Conservation (phyloP, 2,329 filamentous ascomycete genomes). For the Chrysosporium keratinophilum region DNA sequence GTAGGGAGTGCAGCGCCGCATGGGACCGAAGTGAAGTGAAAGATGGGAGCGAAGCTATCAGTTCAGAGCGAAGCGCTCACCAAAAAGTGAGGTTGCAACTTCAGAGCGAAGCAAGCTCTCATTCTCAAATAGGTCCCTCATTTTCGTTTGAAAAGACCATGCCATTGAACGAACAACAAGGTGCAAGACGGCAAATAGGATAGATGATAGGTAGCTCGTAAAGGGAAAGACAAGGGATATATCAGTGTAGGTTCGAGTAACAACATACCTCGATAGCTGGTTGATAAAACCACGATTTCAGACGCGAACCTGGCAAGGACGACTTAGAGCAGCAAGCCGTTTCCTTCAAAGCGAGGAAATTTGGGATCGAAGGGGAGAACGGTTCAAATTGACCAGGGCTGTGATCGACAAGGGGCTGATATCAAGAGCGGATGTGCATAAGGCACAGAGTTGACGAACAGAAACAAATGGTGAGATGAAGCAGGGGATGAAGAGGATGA, state of each 20-base stretch:
- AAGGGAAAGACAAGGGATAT: neutral
- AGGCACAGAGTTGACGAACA: neutral
- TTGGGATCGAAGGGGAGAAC: too few species aligned
- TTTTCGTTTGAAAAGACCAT: neutral
- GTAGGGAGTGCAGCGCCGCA: neutral
- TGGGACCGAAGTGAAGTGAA: neutral
- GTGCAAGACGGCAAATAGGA: too few species aligned
- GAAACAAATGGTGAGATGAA: neutral
- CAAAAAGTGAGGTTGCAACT: neutral
- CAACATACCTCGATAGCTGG: neutral
- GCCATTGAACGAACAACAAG: too few species aligned
- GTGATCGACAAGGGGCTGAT: neutral
- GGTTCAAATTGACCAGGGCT: neutral
- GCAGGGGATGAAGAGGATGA: neutral
- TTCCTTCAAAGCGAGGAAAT: too few species aligned
- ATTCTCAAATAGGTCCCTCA: too few species aligned
- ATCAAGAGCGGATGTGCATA: neutral
- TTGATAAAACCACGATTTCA: too few species aligned
- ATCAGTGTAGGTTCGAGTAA: too few species aligned
- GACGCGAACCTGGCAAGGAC: too few species aligned
- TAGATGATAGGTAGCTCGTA: too few species aligned
- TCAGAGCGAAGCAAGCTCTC: neutral
- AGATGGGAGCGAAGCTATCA: neutral
- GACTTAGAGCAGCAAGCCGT: too few species aligned
- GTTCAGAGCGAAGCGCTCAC: neutral